Percentiles rank a stretch among this genome's conserved stretches.
phyloP scores from a whole-genome alignment of 2,329 filamentous ascomycete genomes.

The Aspergillus puulaauensis region DNA sequence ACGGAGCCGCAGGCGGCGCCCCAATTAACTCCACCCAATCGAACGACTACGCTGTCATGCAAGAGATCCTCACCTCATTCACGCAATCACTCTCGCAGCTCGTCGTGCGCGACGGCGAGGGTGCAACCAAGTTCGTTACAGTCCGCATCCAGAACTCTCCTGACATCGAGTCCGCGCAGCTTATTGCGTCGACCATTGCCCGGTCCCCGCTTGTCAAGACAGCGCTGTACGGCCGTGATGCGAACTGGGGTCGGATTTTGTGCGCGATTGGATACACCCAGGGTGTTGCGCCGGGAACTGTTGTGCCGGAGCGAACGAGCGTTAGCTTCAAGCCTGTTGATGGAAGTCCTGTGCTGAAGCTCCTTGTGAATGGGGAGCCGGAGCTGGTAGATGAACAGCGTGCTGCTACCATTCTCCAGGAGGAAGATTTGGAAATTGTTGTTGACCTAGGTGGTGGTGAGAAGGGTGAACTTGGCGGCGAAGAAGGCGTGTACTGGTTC shows the following conservation, averaged over 20 bases:
- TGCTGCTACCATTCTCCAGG: conserved; percentile 59
- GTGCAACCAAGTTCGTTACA: conserved; percentile 96
- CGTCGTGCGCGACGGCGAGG: conserved; percentile 93
- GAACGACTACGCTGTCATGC: conserved; percentile 70
- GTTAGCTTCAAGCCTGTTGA: conserved; percentile 62
- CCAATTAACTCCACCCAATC: conserved; percentile 55
- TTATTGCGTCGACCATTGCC: conserved; percentile 84
- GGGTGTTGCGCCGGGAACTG: conserved; percentile 43
- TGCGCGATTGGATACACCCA: conserved; percentile 85
- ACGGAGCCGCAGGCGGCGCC: conserved; percentile 80
- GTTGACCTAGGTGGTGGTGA: conserved; percentile 57
- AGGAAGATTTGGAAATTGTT: conserved; percentile 63
- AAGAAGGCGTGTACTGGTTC: conserved; percentile 63
- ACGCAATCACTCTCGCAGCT: conserved; percentile 84
- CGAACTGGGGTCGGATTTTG: conserved; percentile 96
- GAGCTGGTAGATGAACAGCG: conserved; percentile 61
- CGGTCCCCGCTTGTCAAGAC: conserved; percentile 94
- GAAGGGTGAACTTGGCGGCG: conserved; percentile 41
- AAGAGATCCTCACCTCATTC: conserved; percentile 70
- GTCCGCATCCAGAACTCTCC: conserved; percentile 77
- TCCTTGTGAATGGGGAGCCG: conserved; percentile 62
- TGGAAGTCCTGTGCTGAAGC: conserved; percentile 55
- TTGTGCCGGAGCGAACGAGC: conserved; percentile 57
- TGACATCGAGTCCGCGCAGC: conserved; percentile 68
- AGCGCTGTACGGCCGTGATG: conserved; percentile 92